phyloP scores from a whole-genome alignment of 208 protist genomes.

The Acanthamoeba polyphaga region DNA sequence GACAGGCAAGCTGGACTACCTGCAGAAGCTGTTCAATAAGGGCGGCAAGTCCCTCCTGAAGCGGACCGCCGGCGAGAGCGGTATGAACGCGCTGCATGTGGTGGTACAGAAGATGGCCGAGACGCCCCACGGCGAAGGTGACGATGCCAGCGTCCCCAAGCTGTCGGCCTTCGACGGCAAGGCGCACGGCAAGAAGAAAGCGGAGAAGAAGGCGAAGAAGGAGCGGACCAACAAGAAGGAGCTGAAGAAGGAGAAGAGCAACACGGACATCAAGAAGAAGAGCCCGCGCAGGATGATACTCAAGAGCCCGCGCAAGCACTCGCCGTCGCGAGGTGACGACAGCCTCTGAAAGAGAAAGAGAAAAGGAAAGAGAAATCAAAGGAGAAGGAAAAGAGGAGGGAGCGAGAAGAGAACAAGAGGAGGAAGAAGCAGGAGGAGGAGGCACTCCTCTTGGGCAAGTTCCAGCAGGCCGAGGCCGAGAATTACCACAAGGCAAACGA shows the following conservation, averaged over 20 bases:
- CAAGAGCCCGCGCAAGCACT: constrained; percentile 17
- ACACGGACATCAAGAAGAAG: constrained; percentile 2
- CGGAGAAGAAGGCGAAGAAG: not conserved
- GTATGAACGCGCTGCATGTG: constrained; percentile 3
- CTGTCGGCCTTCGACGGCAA: not conserved
- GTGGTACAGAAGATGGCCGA: not conserved
- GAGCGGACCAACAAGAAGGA: not conserved
- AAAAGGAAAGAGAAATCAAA: not conserved
- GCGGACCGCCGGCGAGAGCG: not conserved
- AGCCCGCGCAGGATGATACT: constrained; percentile 28
- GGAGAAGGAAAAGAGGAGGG: not conserved
- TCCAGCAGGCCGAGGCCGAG: not conserved
- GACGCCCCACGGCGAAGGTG: not conserved
- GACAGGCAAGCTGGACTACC: not conserved
- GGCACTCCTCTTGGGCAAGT: not conserved
- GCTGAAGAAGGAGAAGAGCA: constrained; percentile 50
- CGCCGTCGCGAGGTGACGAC: not conserved
- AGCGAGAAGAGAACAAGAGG: not conserved
- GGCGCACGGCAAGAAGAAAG: not conserved
- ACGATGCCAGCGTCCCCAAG: not conserved
- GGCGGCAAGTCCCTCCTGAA: not conserved
- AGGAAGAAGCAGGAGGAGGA: not conserved
- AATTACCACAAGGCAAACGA: not conserved
- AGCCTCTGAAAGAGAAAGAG: not conserved
- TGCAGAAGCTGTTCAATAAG: not conserved